phyloP scores from a whole-genome alignment of 2,329 filamentous ascomycete genomes.

The Colletotrichum truncatum region DNA sequence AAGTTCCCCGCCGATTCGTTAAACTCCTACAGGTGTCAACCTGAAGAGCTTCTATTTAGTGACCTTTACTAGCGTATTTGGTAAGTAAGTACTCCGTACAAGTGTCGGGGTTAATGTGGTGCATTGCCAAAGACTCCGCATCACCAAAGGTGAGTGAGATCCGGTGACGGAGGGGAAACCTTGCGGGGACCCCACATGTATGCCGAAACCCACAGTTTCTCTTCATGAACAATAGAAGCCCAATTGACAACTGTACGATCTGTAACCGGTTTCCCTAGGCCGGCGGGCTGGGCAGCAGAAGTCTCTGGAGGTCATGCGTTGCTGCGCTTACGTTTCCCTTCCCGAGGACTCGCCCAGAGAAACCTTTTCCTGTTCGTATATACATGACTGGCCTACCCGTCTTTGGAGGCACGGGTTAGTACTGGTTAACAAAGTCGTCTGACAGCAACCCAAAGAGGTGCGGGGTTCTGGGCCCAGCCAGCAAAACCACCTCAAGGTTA shows the following conservation, averaged over 20 bases:
- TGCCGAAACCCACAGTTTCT: neutral
- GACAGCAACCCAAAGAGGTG: neutral
- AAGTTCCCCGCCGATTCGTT: too few relatives aligned
- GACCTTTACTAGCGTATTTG: too few relatives aligned
- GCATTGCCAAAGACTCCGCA: neutral
- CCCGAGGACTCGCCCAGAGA: neutral
- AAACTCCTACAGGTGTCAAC: too few relatives aligned
- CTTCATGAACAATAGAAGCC: neutral
- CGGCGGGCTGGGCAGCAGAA: neutral
- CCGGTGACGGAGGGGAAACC: neutral
- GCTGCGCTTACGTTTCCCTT: slow-evolving; percentile 11
- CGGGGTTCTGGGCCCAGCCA: slow-evolving; percentile 2
- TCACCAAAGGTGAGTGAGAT: neutral
- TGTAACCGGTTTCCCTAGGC: neutral
- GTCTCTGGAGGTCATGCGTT: neutral
- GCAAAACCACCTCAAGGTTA: neutral
- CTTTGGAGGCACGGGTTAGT: neutral
- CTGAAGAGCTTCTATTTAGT: too few relatives aligned
- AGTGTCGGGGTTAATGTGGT: neutral
- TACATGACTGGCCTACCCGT: neutral
- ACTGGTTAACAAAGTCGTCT: neutral
- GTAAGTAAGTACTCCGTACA: too few relatives aligned
- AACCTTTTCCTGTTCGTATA: neutral
- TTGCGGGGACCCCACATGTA: slow-evolving; percentile 18
- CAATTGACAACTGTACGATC: neutral